Evolutionary conservation across 2,329 filamentous ascomycete genomes (phyloP).

Genomic region (Esteya vermicola): DNA sequence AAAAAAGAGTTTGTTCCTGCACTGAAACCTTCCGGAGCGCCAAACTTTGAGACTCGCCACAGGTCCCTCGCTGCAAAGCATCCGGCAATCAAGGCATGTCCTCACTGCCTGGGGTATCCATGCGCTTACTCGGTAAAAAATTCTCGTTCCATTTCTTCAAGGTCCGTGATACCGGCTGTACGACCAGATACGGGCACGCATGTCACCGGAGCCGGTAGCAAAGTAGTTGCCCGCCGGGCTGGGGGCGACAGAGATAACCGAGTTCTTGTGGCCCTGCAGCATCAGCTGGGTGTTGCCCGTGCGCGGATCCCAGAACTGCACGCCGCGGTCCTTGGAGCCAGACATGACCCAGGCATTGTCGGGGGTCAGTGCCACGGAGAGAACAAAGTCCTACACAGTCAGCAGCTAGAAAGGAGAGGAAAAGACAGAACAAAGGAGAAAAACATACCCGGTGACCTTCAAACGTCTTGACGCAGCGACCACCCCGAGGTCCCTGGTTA

Average conservation of each 20-base stretch:
- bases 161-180: slow-evolving; percentile 36
- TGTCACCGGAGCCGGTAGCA: slow-evolving; percentile 92
- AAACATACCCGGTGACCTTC: slow-evolving; percentile 75
- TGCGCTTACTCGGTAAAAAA: too few relatives aligned
- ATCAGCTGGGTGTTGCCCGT: slow-evolving; percentile 93
- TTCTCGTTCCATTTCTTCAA: too few relatives aligned
- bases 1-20: too few relatives aligned
- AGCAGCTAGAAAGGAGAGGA: slow-evolving; percentile 9
- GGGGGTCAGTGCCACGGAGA: slow-evolving; percentile 87
- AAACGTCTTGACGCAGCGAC: slow-evolving; percentile 91
- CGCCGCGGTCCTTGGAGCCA: slow-evolving; percentile 90
- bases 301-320: slow-evolving; percentile 96
- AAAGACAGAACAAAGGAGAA: neutral
- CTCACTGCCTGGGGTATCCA: too few relatives aligned
- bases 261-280: slow-evolving; percentile 98
- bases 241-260: slow-evolving; percentile 91
- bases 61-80: too few relatives aligned
- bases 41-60: too few relatives aligned
- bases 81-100: too few relatives aligned
- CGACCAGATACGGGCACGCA: slow-evolving; percentile 95
- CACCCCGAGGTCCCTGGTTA: slow-evolving; percentile 59
- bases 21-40: too few relatives aligned
- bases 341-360: slow-evolving; percentile 94
- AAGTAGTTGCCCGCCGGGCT: slow-evolving; percentile 81
- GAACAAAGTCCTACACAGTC: slow-evolving; percentile 68